Conservation (phyloP, 148 eudicot genomes). For the Selenicereus undatus region DNA sequence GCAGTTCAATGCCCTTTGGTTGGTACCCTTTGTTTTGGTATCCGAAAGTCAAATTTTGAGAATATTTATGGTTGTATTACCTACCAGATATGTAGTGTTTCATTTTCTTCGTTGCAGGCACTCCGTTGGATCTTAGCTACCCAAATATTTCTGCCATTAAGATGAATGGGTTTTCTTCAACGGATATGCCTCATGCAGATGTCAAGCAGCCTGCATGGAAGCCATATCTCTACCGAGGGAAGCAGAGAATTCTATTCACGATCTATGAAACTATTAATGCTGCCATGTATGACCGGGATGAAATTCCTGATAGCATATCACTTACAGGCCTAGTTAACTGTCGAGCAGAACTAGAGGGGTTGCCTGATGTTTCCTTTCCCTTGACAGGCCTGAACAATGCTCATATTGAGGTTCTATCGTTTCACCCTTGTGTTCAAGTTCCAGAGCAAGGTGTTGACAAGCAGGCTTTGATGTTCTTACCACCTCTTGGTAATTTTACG, state of each 20-base stretch:
- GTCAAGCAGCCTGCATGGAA: constrained; percentile 98
- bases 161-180: constrained; percentile 72
- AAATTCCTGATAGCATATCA: constrained; percentile 80
- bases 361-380: constrained; percentile 96
- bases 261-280: constrained; percentile 78
- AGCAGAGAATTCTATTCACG: constrained; percentile 78
- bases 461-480: constrained; percentile 80
- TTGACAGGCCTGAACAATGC: constrained; percentile 62
- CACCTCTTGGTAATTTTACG: constrained; percentile 86
- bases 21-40: constrained; percentile 45
- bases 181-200: constrained; percentile 77
- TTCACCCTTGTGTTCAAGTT: constrained; percentile 97
- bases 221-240: constrained; percentile 94
- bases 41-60: constrained; percentile 21
- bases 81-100: not conserved
- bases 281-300: constrained; percentile 95
- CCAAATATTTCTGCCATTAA: constrained; percentile 72
- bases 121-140: constrained; percentile 86
- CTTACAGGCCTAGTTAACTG: constrained; percentile 87
- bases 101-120: constrained; percentile 47
- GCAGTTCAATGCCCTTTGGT: constrained; percentile 98
- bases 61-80: constrained; percentile 14
- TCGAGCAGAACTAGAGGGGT: constrained; percentile 96
- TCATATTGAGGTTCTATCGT: constrained; percentile 58
- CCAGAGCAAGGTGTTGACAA: constrained; percentile 89